These are phyloP conservation scores for Metschnikowia proteae DNA, from an alignment of 805 yeast genomes.

Conservation along the genomic window DNA sequence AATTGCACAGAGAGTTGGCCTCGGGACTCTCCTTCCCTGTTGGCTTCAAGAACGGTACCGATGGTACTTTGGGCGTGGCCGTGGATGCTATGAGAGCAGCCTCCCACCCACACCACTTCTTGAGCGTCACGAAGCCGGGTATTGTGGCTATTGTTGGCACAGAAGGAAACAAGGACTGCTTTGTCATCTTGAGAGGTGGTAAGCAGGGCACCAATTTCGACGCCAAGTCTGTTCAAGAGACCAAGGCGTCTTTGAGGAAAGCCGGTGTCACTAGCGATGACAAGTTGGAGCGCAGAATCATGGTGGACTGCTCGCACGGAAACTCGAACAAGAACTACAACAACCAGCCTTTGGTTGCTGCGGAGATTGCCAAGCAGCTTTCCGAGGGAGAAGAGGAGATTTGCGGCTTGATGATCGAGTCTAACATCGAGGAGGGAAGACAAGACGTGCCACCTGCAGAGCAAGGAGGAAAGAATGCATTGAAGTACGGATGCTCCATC, in stretches of 20 bases:
- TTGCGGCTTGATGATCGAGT: constrained; percentile 95
- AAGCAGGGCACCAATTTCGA: constrained; percentile 91
- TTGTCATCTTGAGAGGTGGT: constrained; percentile 95
- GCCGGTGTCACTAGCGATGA: constrained; percentile 41
- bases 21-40: constrained; percentile 98
- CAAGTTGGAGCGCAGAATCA: constrained; percentile 52
- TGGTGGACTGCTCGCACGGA: constrained; percentile 99
- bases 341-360: constrained; percentile 93
- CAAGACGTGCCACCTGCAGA: constrained; percentile 66
- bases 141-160: constrained; percentile 95
- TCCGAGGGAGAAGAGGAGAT: constrained; percentile 73
- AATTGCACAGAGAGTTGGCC: constrained; percentile 94
- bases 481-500: constrained; percentile 91
- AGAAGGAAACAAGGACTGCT: constrained; percentile 91
- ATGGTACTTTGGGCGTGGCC: constrained; percentile 89
- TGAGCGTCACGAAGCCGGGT: constrained; percentile 97
- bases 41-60: constrained; percentile 98
- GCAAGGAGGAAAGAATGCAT: constrained; percentile 47
- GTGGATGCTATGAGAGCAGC: constrained; percentile 94
- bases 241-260: constrained; percentile 58
- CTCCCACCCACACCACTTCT: constrained; percentile 85
- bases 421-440: constrained; percentile 86
- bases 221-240: constrained; percentile 67
- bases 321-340: constrained; percentile 91
- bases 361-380: constrained; percentile 76